Evolutionary conservation across 2,329 filamentous ascomycete genomes (phyloP), one percentile per base, ranked within the genome.

Genomic region (Talaromyces pinophilus): DNA sequence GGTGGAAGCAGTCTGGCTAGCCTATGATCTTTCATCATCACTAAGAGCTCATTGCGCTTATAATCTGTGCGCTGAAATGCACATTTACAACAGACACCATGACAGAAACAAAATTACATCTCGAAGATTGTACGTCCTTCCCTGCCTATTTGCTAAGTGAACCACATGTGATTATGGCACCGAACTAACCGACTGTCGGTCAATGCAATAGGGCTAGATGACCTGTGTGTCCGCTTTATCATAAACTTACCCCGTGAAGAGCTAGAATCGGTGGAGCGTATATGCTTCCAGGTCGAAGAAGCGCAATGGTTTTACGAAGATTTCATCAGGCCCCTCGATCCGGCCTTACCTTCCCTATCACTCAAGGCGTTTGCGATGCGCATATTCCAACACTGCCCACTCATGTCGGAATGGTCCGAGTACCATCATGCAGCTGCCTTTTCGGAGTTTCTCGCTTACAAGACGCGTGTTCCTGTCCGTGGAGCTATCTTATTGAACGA

Each of bases 221-320:
- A 98, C 82, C 87, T 98, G 67, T 97, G 93, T 81, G 94, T 96
- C 78, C 92, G 96, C 77, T 99, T 99, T 81, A 94, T 99, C 76
- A 92, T 98, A 80, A 98, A 99, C 81, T 87, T 98, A 68, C 95
- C 96, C 55, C 86, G 91, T 70, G 92, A 95, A 79, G 95, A 99
- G 79, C 87, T 98, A 57, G 88, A 89, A 71, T 93, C 92, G 2
- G 91, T 97, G 66, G 92, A 93, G 76, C 90, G 95, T 76, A 95
- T 99, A 80, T 98, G 94, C 81, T 99, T 99, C 79, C 93, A 98
- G 81, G 91, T 99, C 72, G 95, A 99, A 80, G 96, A 99, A 81
- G 95, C 95, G 73, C 96, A 99, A 88, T 99, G 95, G 95, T 99
- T 96, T 81, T 99, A 99, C 87, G 95, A 99, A 84, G 95, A 99